These are phyloP conservation scores for Fraxinus platypoda DNA, from an alignment of 305 asterid genomes.

Conservation along the genomic window DNA sequence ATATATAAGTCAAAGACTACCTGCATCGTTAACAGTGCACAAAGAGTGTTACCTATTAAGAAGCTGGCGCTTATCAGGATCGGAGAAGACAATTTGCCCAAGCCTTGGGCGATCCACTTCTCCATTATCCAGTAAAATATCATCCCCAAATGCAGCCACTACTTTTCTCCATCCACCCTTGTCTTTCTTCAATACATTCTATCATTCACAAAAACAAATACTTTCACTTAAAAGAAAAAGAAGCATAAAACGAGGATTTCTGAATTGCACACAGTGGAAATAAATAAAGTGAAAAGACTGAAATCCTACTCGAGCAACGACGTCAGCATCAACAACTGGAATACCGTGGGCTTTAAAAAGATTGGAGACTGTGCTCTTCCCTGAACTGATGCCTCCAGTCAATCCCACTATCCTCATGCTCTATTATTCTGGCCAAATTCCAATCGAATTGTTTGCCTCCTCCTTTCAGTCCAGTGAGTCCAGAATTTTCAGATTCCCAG, in stretches of 20 bases:
- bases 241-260: not conserved
- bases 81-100: conserved; percentile 73
- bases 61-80: conserved; percentile 77
- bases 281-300: not conserved
- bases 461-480: not conserved
- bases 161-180: conserved; percentile 87
- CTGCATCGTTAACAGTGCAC: not conserved
- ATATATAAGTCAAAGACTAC: not conserved
- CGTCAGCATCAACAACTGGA: conserved; percentile 88
- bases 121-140: conserved; percentile 64
- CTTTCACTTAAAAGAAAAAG: not conserved
- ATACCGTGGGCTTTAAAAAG: conserved; percentile 72
- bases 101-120: conserved; percentile 89
- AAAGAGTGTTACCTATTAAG: conserved; percentile 59
- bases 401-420: conserved; percentile 83
- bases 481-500: not conserved
- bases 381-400: conserved; percentile 88
- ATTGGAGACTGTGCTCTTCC: conserved; percentile 86
- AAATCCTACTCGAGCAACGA: conserved; percentile 72
- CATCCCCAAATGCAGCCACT: conserved; percentile 78
- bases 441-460: not conserved
- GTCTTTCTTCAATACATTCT: conserved; percentile 75
- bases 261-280: not conserved
- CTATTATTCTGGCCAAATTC: conserved; percentile 8
- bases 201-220: conserved; percentile 14